Evolutionary conservation across 73 alveolate genomes (phyloP).

Genomic region (Paramecium primaurelia): DNA sequence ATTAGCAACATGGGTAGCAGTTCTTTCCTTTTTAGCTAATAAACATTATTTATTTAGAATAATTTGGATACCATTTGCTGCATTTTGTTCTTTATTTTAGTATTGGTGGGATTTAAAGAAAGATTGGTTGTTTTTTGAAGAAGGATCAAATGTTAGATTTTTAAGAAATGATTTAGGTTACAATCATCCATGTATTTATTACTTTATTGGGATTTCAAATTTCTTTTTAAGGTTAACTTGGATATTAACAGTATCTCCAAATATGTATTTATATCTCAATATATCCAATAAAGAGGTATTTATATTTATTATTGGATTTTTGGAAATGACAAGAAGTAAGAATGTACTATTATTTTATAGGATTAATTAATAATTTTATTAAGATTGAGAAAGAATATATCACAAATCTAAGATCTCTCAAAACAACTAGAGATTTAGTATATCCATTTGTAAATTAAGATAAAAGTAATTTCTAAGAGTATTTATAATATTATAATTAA

Average conservation of each 20-base stretch:
- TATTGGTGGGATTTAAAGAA: conserved; percentile 43
- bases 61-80: conserved; percentile 9
- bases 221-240: conserved; percentile 24
- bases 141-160: conserved; percentile 9
- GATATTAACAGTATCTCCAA: neutral
- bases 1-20: neutral
- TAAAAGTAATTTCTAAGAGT: neutral
- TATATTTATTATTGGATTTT: neutral
- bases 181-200: conserved; percentile 18
- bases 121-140: conserved; percentile 35
- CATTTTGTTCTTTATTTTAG: neutral
- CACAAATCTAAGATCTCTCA: conserved; percentile 20
- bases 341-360: neutral
- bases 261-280: neutral
- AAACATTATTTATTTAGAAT: neutral
- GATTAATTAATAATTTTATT: conserved; percentile 40
- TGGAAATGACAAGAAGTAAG: conserved; percentile 44
- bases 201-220: neutral
- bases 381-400: conserved; percentile 42
- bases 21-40: neutral
- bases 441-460: conserved; percentile 1
- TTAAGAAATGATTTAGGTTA: conserved; percentile 46
- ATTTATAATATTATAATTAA: neutral
- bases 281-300: conserved; percentile 2
- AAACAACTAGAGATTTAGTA: neutral